Evolutionary conservation across 768 basidiomycete species (phyloP), one percentile per base, ranked within the genome.

Genomic region (Suillus sp.): DNA sequence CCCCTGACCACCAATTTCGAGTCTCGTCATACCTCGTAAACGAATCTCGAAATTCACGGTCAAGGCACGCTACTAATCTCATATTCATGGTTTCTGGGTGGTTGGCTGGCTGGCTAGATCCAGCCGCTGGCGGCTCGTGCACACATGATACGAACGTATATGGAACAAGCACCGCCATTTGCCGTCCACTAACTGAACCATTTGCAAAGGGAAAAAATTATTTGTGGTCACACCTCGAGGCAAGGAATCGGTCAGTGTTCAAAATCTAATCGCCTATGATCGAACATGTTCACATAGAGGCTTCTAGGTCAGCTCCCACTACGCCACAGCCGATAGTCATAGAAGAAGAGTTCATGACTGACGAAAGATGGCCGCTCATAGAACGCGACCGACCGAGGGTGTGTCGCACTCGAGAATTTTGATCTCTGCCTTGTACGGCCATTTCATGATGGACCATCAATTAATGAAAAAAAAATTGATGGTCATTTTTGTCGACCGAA

Each of bases 141-240:
- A 8, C 25, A 27, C 20, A 42, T 48, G 3, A 25, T 9, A 30
- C 14, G 2, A 32, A 51, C 50, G 50, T 20, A 30, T 51, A 30
- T 51, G 18, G 50, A 51, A 51, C 50, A n/a, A n/a, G n/a, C 30
- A 10, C 8, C 50, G 50, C 27, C 50, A 51, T 18, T 51, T 51
- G 50, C 47, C 47, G 47, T 25, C 42, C 42, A 43, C n/a, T 10
- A 43, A 22, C 18, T 20, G 27, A 3, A 30, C 30, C 27, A 30
- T 30, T 27, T 51, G 27, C 30, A 51, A 51, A 50, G 27, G 18
- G 8, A 50, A 30, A 50, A 50, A 30, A 18, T 51, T 51, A 30
- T 30, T 51, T 20, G 10, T 20, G 18, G 27, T 30, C 27, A 50
- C 27, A 30, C 50, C 50, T 51, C 30, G 50, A 51, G 50, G 50